Evolutionary conservation across 345 rosid genomes (phyloP), one percentile per base, ranked within the genome.

Genomic region (Moringa oleifera): DNA sequence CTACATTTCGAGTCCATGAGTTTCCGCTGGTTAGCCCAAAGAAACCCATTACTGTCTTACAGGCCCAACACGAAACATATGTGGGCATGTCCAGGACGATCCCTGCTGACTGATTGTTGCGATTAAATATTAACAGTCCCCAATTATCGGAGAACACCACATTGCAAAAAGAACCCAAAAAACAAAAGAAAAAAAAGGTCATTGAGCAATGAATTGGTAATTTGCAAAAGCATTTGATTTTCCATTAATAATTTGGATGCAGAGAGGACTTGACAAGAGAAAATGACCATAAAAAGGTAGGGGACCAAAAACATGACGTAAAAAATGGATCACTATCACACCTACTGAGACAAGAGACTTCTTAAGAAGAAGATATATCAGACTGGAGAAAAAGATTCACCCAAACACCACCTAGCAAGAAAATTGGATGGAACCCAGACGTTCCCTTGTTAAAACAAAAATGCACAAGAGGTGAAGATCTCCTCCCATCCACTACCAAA

Each of bases 1-100:
- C 62, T 85, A 61, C 87, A 85, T 36, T 90, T 83, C 33, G 87
- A 93, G 71, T 87, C 90, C 31, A 84, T 92, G 71, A 87, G 93
- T 77, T 89, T 92, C 60, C 84, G 80, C 73, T 89, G 98, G 96
- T 84, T 83, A 87, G 12, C 17, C 17, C 1, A 41, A 41, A 16
- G 12, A 41, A 1, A 41, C 12, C 17, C 6, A 1, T 41, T 41
- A 1, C 17, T 41, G 47, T 41, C 8, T 28, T 3, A 28, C 33
- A 28, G 8, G 8, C 8, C 33, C 33, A 28, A 28, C 3, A 28
- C 33, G 8, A 28, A 28, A 28, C 33, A 28, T n/a, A n/a, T n/a
- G n/a, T n/a, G n/a, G n/a, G 8, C 33, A 28, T 28, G 3, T 2
- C 33, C 5, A 28, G 33, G 33, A 28, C 13, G 49, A 5, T 41